phyloP scores from a whole-genome alignment of 805 yeast species.

The Candida quercuum region DNA sequence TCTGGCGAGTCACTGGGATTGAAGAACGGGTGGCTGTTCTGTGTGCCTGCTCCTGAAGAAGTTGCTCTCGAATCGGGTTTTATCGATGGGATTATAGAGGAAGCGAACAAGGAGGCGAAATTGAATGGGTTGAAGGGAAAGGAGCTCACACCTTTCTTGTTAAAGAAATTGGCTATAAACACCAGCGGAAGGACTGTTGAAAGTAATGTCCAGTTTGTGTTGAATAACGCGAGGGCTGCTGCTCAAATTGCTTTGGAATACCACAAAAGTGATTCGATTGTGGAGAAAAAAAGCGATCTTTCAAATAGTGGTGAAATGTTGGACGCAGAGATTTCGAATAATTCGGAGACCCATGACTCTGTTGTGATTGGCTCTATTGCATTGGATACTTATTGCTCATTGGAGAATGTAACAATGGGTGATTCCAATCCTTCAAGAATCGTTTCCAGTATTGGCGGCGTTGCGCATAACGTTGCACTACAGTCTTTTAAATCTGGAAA shows the following conservation, averaged over 20 bases:
- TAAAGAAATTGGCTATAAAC: slow-evolving; percentile 56
- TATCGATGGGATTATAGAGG: slow-evolving; percentile 51
- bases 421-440: slow-evolving; percentile 76
- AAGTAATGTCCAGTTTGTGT: slow-evolving; percentile 70
- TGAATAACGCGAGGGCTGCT: slow-evolving; percentile 69
- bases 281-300: too few species aligned
- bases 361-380: slow-evolving; percentile 74
- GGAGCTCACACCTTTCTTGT: slow-evolving; percentile 71
- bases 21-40: slow-evolving; percentile 66
- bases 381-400: slow-evolving; percentile 58
- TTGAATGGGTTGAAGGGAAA: slow-evolving; percentile 57
- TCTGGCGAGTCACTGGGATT: slow-evolving; percentile 44
- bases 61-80: slow-evolving; percentile 49
- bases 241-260: slow-evolving; percentile 48
- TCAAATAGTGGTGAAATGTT: too few species aligned
- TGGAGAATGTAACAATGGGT: slow-evolving; percentile 30
- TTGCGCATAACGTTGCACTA: slow-evolving; percentile 72
- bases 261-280: background rate
- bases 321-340: too few species aligned
- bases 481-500: slow-evolving; percentile 43
- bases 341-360: slow-evolving; percentile 20
- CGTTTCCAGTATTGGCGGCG: slow-evolving; percentile 68
- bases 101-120: slow-evolving; percentile 55
- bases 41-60: slow-evolving; percentile 74
- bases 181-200: slow-evolving; percentile 67